Conservation (phyloP, 2,329 filamentous ascomycete genomes). For the Didymella lethalis region DNA sequence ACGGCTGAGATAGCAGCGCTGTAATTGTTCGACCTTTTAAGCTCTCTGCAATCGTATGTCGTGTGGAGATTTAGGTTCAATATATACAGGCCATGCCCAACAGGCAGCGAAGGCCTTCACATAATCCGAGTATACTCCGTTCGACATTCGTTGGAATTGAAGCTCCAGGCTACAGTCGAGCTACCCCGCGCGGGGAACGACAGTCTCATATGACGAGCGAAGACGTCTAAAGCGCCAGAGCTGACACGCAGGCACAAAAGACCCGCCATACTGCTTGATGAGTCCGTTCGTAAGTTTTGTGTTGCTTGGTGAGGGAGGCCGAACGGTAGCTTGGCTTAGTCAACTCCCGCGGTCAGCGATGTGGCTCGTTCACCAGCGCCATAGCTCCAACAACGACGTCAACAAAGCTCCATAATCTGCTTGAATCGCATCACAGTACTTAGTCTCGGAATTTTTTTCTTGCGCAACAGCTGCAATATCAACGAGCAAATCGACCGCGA, state of each 20-base stretch:
- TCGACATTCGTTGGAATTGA: background rate
- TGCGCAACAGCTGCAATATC: background rate
- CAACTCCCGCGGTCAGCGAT: conserved; percentile 9
- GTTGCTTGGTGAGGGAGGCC: background rate
- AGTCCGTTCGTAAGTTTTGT: background rate
- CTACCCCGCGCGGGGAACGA: conserved; percentile 2
- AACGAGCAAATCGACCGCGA: conserved; percentile 2
- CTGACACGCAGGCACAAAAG: background rate
- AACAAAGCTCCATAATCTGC: background rate
- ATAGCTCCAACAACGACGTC: conserved; percentile 15
- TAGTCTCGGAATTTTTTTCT: too few relatives aligned
- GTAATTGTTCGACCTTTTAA: background rate
- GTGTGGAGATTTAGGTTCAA: background rate
- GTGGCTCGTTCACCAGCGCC: conserved; percentile 16
- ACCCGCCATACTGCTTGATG: background rate
- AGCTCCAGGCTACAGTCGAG: background rate
- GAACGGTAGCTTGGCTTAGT: conserved; percentile 6
- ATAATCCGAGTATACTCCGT: background rate
- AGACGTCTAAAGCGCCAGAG: background rate
- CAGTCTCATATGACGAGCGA: background rate
- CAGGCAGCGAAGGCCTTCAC: background rate
- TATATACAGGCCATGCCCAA: background rate
- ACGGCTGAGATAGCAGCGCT: background rate
- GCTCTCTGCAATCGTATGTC: background rate
- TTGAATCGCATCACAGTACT: background rate